Evolutionary conservation across 768 basidiomycete species (phyloP).

Genomic region (Mycena leptocephala): DNA sequence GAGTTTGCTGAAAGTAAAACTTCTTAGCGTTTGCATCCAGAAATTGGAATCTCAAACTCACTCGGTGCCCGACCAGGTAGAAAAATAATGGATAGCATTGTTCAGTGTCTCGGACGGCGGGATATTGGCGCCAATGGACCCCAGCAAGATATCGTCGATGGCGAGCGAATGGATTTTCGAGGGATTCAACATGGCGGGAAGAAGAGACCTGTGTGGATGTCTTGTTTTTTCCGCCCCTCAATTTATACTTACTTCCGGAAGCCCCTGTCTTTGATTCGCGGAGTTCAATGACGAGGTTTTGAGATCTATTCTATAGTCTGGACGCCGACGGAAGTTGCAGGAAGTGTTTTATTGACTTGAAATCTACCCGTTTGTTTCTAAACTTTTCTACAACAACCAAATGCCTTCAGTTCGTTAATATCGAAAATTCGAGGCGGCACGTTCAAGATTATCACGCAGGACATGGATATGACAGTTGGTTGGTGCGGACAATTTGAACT

Average conservation of each 20-base stretch:
- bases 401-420: too few relatives aligned
- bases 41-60: constrained; percentile 48
- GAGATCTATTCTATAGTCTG: too few relatives aligned
- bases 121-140: constrained; percentile 25
- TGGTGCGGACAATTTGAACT: too few relatives aligned
- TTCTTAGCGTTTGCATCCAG: neutral
- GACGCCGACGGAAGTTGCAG: too few relatives aligned
- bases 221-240: neutral
- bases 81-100: constrained; percentile 66
- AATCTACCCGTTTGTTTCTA: too few relatives aligned
- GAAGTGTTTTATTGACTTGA: too few relatives aligned
- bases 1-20: constrained; percentile 57
- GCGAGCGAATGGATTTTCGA: neutral
- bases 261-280: neutral
- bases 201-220: neutral
- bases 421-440: too few relatives aligned
- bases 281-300: too few relatives aligned
- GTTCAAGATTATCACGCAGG: too few relatives aligned
- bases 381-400: too few relatives aligned
- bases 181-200: constrained; percentile 37
- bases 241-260: neutral
- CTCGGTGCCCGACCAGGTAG: constrained; percentile 75
- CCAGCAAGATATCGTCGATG: constrained; percentile 30
- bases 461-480: too few relatives aligned
- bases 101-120: constrained; percentile 59